Evolutionary conservation across 2,329 filamentous ascomycete genomes (phyloP).

Genomic region (Botrytis sinoallii): DNA sequence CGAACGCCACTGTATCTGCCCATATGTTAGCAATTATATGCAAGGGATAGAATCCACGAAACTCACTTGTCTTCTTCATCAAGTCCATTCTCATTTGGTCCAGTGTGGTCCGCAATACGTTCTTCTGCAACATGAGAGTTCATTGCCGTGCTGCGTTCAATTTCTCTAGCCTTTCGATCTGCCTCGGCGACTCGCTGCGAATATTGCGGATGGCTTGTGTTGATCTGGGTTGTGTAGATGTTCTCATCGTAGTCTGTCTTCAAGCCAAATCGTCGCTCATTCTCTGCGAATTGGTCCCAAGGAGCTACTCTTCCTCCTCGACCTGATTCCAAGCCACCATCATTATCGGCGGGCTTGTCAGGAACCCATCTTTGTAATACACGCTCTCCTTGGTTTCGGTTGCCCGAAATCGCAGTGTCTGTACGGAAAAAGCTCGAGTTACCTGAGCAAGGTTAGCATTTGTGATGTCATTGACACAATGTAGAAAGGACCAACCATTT

Average conservation of each 20-base stretch:
- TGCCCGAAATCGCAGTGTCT: slow-evolving; percentile 82
- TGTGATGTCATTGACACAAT: not conserved
- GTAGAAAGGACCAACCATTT: slow-evolving; percentile 52
- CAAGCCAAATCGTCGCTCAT: slow-evolving; percentile 82
- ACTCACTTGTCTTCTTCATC: slow-evolving; percentile 91
- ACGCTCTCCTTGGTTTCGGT: slow-evolving; percentile 66
- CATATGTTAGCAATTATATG: slow-evolving; percentile 22
- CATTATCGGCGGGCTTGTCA: slow-evolving; percentile 57
- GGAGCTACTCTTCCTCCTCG: slow-evolving; percentile 40
- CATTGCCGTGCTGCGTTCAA: slow-evolving; percentile 69
- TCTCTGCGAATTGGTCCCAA: slow-evolving; percentile 95
- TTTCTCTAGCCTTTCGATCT: slow-evolving; percentile 82
- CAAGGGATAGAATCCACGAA: not conserved
- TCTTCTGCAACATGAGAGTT: slow-evolving; percentile 90
- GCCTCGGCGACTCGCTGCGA: slow-evolving; percentile 73
- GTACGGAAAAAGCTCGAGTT: slow-evolving; percentile 72
- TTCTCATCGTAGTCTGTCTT: slow-evolving; percentile 92
- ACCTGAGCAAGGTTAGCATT: slow-evolving; percentile 47
- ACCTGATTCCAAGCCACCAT: slow-evolving; percentile 65
- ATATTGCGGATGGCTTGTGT: slow-evolving; percentile 80
- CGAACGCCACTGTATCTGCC: slow-evolving; percentile 85
- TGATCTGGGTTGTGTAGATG: slow-evolving; percentile 88
- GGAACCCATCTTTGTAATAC: slow-evolving; percentile 80
- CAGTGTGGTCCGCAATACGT: slow-evolving; percentile 67
- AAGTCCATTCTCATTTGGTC: slow-evolving; percentile 59